Evolutionary conservation across 164 flowering plant species (phyloP), one percentile per base, ranked within the genome.

Genomic region (Aristolochia californica): DNA sequence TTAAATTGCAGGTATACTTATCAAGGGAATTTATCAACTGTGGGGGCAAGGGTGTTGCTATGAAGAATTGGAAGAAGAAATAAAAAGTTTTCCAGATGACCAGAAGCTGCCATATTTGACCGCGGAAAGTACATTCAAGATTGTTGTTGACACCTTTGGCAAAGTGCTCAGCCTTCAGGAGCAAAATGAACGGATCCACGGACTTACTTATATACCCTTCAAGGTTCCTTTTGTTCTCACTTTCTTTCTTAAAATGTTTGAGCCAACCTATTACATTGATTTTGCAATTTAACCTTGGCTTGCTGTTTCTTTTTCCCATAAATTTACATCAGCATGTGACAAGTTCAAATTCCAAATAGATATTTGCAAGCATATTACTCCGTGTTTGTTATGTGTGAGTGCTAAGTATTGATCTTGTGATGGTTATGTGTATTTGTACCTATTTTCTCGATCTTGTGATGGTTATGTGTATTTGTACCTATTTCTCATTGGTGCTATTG

Each of bases 21-120:
- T 93, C 43, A 93, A 93, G 70, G 99, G 99, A 48, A 83, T 93
- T 22, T 93, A 87, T 77, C 96, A 93, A 66, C 74, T 89, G n/a
- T 93, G 99, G 99, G 99, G 99, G 43, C 87, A 89, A 79, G 99
- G 95, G 49, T 68, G 72, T 59, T 74, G 59, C 72, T 80, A 80
- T 71, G 91, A 87, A 70, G 95, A 89, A 56, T 70, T 89, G 58
- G 89, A 85, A 74, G 87, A 74, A 65, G 76, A 87, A 27, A 66
- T 89, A 22, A 78, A 63, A 66, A 58, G 57, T 49, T 85, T 77
- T 63, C 90, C 96, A 11, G 96, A 89, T 60, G 94, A 85, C 14
- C 61, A 75, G 47, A 87, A 83, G 72, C 63, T 73, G 54, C 96
- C 94, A 14, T 93, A 77, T 72, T 70, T 89, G 74, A 47, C 72